Base-by-base conservation (phyloP, 2,329 filamentous ascomycete species). In the Sporothrix protearum region DNA sequence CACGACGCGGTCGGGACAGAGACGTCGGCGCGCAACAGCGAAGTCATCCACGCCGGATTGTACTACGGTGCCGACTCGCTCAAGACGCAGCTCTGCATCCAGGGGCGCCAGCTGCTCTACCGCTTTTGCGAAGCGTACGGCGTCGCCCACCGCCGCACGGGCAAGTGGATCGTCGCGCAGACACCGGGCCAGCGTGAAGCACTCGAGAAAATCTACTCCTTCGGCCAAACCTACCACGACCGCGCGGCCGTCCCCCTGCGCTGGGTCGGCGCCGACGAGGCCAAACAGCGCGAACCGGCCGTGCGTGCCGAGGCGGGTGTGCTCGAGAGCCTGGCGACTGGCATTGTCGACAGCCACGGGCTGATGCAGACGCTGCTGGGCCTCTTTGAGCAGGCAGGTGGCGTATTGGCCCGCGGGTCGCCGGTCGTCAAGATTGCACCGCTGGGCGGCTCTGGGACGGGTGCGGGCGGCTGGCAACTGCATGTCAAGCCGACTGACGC, bases 151-250 rank as follows among this genome's bases (percentile, higher is more conserved):
- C 85, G 85, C 70, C 91, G 91, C 78, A 92, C 89, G 30, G 94
- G 94, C 73, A 98, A 97, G 83, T 97, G 95, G 94, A 92, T 98
- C 77, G 92, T 98, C 1, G 95, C 95, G 0, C 96, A 98, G 82
- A 91, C 89, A 69, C 84, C 85, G 1, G 82, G 82, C 63, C 92
- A 98, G 82, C 86, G 87, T 78, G 85, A 83, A n/a, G 88, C 88
- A 59, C 87, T 87, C 1, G 81, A 89, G 75, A 79, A 77, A 25
- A 80, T 91, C 25, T 81, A 86, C 74, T 78, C 78, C 10, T 81
- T 85, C 67, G 86, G 83, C 74, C 73, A 76, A 0, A 74, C 75
- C 0, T 76, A 76, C 77, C 82, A n/a, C 78, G 76, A 75, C 73
- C 71, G 76, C 81, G 57, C 71, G 84, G 82, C 22, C 0, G 82